Percentiles rank a stretch among this genome's conserved stretches.
phyloP scores from a whole-genome alignment of 352 stramenopile genomes.

The Phytophthora pini region DNA sequence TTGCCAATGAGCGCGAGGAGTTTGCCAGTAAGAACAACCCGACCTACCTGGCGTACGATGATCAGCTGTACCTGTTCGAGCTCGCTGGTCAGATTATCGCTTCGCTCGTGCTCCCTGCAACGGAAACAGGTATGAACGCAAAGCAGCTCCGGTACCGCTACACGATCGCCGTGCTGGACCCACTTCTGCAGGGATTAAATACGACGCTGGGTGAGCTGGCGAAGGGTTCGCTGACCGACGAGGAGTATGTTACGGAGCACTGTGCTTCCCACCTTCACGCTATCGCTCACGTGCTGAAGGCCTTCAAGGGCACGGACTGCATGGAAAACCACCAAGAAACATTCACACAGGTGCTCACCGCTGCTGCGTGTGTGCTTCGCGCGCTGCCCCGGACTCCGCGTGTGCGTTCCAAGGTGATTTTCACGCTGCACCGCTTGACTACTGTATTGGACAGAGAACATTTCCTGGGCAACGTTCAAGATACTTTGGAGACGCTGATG shows the following conservation, averaged over 20 bases:
- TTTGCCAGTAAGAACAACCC: constrained; percentile 47
- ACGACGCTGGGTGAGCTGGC: constrained; percentile 51
- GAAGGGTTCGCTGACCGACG: constrained; percentile 32
- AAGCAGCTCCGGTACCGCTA: constrained; percentile 75
- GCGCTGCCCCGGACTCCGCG: constrained; percentile 50
- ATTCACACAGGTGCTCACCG: constrained; percentile 76
- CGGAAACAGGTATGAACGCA: constrained; percentile 50
- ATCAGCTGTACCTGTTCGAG: constrained; percentile 90
- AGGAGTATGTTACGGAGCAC: constrained; percentile 59
- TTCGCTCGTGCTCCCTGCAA: constrained; percentile 43
- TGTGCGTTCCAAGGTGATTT: constrained; percentile 84
- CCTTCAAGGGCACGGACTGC: constrained; percentile 74
- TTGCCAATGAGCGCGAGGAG: constrained; percentile 51
- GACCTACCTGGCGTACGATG: constrained; percentile 68
- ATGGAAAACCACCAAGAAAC: constrained; percentile 82
- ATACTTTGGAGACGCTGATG: constrained; percentile 69
- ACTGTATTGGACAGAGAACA: constrained; percentile 77
- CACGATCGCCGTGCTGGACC: constrained; percentile 74
- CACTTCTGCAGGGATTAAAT: constrained; percentile 72
- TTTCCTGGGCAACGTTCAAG: constrained; percentile 67
- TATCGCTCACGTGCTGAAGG: constrained; percentile 85
- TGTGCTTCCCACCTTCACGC: constrained; percentile 72
- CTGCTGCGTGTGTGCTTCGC: constrained; percentile 64
- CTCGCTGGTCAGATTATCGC: constrained; percentile 85
- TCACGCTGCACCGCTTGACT: constrained; percentile 80